A percentile compares a stretch with the other conserved stretches of the same genome.
These are phyloP conservation scores for Fusarium albosuccineum DNA, from an alignment of 2,329 filamentous ascomycete species.

Conservation along the genomic window DNA sequence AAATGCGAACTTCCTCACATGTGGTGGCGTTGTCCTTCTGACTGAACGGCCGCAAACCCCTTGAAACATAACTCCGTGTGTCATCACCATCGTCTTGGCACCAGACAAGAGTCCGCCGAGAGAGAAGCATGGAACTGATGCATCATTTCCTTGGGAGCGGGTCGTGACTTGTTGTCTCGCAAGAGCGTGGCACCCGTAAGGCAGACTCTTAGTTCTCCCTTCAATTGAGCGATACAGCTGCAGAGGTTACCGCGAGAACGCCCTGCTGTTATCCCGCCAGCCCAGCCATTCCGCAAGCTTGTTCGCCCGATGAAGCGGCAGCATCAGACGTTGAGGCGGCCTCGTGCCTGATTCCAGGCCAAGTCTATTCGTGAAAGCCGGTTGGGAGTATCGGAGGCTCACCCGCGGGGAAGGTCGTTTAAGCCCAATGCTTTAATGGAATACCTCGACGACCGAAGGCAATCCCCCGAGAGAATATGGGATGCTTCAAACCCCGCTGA, in stretches of 20 bases:
- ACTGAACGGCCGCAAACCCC: not conserved
- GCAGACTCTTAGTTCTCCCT: too few species aligned
- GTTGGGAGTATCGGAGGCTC: not conserved
- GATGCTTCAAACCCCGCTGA: not conserved
- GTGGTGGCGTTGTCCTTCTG: not conserved
- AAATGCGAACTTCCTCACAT: not conserved
- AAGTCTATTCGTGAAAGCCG: not conserved
- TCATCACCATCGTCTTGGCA: not conserved
- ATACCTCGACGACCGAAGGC: not conserved
- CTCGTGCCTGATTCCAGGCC: not conserved
- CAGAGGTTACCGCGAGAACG: too few species aligned
- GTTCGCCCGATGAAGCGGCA: too few species aligned
- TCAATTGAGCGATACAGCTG: too few species aligned
- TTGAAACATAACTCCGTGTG: not conserved
- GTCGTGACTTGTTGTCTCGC: not conserved
- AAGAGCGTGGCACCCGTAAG: too few species aligned
- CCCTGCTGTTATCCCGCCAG: too few species aligned
- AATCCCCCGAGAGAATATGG: not conserved
- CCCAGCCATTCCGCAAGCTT: too few species aligned
- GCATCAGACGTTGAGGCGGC: too few species aligned
- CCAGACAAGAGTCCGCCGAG: not conserved
- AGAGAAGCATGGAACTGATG: not conserved
- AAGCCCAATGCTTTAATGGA: not conserved
- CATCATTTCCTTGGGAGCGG: not conserved
- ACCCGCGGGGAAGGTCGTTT: not conserved